A percentile compares a stretch with the other conserved stretches of the same genome.
phyloP scores from a whole-genome alignment of 345 rosid genomes.

The rapeseed (Brassica napus) region DNA sequence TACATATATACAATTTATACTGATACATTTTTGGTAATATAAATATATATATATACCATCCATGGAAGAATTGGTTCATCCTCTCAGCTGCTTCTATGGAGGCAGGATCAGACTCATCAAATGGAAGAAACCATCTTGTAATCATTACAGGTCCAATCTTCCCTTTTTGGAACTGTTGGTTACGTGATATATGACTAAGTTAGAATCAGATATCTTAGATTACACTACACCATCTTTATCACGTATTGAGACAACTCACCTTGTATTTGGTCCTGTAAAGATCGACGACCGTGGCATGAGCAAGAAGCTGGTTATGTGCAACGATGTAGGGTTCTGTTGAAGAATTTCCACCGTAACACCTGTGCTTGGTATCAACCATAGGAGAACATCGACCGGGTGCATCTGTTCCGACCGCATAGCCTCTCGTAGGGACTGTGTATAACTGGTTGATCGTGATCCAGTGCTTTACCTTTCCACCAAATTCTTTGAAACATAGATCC shows the following conservation, averaged over 20 bases:
- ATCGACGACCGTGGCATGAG: background rate
- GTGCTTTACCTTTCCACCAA: background rate
- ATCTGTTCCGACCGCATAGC: background rate
- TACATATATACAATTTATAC: background rate
- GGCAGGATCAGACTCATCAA: background rate
- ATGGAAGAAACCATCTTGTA: background rate
- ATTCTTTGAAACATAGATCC: background rate
- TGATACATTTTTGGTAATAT: no score
- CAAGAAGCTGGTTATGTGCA: slow-evolving; percentile 7
- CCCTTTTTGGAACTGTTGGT: background rate
- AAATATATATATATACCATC: background rate
- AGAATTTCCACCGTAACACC: background rate
- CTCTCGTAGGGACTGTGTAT: background rate
- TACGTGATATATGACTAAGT: background rate
- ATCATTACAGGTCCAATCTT: background rate
- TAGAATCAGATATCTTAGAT: background rate
- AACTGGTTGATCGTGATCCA: background rate
- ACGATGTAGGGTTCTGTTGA: background rate
- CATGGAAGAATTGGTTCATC: background rate
- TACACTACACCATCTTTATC: no score
- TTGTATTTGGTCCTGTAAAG: background rate
- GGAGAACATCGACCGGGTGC: background rate
- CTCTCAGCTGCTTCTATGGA: background rate
- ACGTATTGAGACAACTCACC: background rate
- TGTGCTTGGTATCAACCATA: background rate